Conservation (phyloP, 1,139 yeast genomes). For the Blastobotrys serpentis region DNA sequence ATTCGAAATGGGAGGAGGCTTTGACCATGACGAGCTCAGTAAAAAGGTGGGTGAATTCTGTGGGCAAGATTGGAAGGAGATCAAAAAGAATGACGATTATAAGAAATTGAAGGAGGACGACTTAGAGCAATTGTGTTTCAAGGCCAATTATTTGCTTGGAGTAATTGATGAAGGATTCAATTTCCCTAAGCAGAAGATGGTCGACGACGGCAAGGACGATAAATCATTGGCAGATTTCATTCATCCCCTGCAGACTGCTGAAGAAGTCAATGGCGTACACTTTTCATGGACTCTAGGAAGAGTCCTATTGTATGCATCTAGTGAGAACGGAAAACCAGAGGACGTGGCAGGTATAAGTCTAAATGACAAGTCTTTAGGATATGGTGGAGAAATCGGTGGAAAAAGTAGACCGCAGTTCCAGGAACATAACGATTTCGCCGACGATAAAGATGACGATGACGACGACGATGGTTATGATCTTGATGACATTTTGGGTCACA, state of each 20-base stretch:
- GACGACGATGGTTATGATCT: slow-evolving; percentile 36
- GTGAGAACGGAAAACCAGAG: slow-evolving; percentile 53
- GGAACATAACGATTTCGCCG: slow-evolving; percentile 7
- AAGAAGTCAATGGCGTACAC: slow-evolving; percentile 60
- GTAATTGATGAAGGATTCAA: slow-evolving; percentile 73
- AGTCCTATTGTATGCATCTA: slow-evolving; percentile 60
- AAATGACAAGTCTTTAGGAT: slow-evolving; percentile 45
- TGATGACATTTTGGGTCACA: slow-evolving; percentile 36
- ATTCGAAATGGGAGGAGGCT: slow-evolving; percentile 41
- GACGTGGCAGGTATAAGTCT: slow-evolving; percentile 50
- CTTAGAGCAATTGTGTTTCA: slow-evolving; percentile 57
- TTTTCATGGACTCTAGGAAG: slow-evolving; percentile 86
- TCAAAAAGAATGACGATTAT: slow-evolving; percentile 29
- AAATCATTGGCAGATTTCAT: slow-evolving; percentile 28
- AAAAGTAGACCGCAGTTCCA: slow-evolving; percentile 10
- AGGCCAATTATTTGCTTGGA: slow-evolving; percentile 69
- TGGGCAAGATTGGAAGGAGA: slow-evolving; percentile 43
- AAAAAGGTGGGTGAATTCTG: slow-evolving; percentile 50
- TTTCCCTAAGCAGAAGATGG: slow-evolving; percentile 45
- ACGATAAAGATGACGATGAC: slow-evolving; percentile 21
- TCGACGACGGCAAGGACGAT: slow-evolving; percentile 5
- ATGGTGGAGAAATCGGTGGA: slow-evolving; percentile 27
- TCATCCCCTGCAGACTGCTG: slow-evolving; percentile 59
- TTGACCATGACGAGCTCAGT: slow-evolving; percentile 43
- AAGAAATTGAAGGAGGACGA: slow-evolving; percentile 44